Evolutionary conservation across 768 basidiomycete species (phyloP).

Genomic region (Lentinula edodes): DNA sequence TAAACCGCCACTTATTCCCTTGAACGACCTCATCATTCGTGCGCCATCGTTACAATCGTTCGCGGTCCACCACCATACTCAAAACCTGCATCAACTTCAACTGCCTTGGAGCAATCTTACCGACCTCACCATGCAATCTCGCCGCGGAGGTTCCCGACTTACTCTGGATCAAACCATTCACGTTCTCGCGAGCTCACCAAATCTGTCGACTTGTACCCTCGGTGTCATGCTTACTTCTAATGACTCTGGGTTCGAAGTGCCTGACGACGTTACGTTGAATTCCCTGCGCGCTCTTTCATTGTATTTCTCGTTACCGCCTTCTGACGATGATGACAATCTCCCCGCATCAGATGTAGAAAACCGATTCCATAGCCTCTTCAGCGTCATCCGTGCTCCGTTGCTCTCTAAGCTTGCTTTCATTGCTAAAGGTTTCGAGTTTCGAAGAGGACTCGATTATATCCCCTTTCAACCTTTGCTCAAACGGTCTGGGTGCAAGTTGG

Average conservation of each 20-base stretch:
- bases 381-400: background rate
- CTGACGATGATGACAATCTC: background rate
- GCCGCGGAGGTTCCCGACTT: background rate
- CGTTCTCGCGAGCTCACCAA: background rate
- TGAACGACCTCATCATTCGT: background rate
- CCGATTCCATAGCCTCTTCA: background rate
- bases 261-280: background rate
- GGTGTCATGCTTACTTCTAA: constrained; percentile 1
- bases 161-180: background rate
- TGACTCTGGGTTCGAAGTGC: background rate
- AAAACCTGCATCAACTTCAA: background rate
- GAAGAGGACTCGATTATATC: background rate
- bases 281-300: background rate
- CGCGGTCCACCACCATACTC: background rate
- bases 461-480: constrained; percentile 1
- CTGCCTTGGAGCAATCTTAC: constrained; percentile 2
- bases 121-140: background rate
- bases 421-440: background rate
- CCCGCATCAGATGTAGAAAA: background rate
- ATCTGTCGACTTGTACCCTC: constrained; percentile 3
- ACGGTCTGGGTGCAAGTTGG: background rate
- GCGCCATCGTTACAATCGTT: constrained; percentile 4
- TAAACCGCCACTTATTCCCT: background rate
- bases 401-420: background rate
- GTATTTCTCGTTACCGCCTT: background rate